phyloP scores from a whole-genome alignment of 2,329 filamentous ascomycete genomes.

The Scedosporium minutisporum region DNA sequence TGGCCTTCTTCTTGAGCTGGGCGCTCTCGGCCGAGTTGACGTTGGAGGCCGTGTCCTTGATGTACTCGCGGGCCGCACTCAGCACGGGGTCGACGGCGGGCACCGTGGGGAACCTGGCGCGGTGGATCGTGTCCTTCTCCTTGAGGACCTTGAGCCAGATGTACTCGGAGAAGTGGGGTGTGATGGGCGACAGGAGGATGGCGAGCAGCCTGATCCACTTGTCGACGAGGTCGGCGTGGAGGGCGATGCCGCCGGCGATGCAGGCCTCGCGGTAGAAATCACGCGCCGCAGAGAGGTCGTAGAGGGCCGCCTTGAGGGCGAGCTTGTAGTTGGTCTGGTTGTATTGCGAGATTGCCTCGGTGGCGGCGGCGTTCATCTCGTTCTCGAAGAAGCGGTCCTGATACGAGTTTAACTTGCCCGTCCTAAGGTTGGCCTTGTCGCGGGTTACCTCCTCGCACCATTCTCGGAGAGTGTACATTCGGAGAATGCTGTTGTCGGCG shows the following conservation, averaged over 20 bases:
- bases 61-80: conserved; percentile 73
- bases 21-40: conserved; percentile 78
- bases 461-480: conserved; percentile 71
- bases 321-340: conserved; percentile 60
- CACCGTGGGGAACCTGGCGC: conserved; percentile 63
- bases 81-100: conserved; percentile 56
- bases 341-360: conserved; percentile 71
- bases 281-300: conserved; percentile 80
- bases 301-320: conserved; percentile 61
- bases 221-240: conserved; percentile 73
- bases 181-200: conserved; percentile 70
- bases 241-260: conserved; percentile 65
- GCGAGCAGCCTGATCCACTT: conserved; percentile 83
- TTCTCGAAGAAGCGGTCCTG: conserved; percentile 88
- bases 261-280: conserved; percentile 85
- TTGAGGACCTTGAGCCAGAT: conserved; percentile 87
- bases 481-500: conserved; percentile 82
- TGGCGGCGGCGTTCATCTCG: conserved; percentile 78
- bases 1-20: conserved; percentile 80
- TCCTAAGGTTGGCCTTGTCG: conserved; percentile 59
- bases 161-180: conserved; percentile 90
- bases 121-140: conserved; percentile 67
- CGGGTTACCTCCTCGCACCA: conserved; percentile 84
- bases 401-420: conserved; percentile 66
- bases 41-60: conserved; percentile 63